Conservation (phyloP, 768 basidiomycete genomes). For the Termitomyces sp. region DNA sequence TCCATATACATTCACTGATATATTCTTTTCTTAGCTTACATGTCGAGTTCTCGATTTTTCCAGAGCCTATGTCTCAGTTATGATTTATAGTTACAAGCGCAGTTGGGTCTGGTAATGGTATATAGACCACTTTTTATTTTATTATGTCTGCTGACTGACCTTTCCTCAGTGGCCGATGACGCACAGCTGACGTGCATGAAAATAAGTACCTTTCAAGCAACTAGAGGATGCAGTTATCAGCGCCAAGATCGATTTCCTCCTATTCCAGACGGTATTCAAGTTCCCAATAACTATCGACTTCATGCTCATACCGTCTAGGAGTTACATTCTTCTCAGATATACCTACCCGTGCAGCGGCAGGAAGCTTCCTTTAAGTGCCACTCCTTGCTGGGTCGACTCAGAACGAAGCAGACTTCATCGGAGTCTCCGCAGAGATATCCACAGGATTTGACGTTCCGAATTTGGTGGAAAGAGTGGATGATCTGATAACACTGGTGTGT, state of each 20-base stretch:
- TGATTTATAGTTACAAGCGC: constrained; percentile 15
- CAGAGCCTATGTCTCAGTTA: not conserved
- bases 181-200: constrained; percentile 32
- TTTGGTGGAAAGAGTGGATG: constrained; percentile 4
- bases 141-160: not conserved
- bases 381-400: constrained; percentile 21
- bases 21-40: not conserved
- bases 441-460: constrained; percentile 4
- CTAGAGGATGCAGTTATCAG: constrained; percentile 27
- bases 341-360: constrained; percentile 5
- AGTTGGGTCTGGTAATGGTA: constrained; percentile 31
- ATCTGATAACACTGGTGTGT: constrained; percentile 4
- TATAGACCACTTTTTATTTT: constrained; percentile 8
- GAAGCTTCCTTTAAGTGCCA: constrained; percentile 11
- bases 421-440: not conserved
- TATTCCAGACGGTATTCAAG: constrained; percentile 27
- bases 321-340: constrained; percentile 31
- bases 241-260: constrained; percentile 20
- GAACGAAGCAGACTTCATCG: constrained; percentile 18
- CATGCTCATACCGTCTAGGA: constrained; percentile 8
- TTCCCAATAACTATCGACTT: not conserved
- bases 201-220: constrained; percentile 19
- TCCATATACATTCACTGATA: not conserved
- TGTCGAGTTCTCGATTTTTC: not conserved
- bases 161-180: constrained; percentile 15